Conservation (phyloP, 2,329 filamentous ascomycete genomes). For the Pezicula radicicola region DNA sequence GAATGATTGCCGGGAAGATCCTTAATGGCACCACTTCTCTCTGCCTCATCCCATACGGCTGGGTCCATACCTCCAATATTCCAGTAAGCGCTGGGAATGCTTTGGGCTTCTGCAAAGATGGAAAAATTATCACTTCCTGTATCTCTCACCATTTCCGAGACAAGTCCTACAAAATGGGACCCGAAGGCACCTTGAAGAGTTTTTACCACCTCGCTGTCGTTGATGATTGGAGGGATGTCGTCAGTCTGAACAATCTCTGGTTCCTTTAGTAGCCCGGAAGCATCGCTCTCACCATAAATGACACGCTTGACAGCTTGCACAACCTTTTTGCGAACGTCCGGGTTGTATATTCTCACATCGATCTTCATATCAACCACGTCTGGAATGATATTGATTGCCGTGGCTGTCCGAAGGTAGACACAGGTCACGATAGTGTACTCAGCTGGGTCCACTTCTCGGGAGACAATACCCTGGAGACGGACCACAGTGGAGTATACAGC, state of each 20-base stretch:
- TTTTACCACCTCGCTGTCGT: background rate
- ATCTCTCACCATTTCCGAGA: background rate
- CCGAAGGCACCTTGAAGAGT: background rate
- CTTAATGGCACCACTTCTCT: conserved; percentile 30
- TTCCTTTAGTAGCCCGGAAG: background rate
- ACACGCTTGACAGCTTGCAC: background rate
- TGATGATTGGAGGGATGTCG: background rate
- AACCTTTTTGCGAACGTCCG: background rate
- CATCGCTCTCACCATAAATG: conserved; percentile 3
- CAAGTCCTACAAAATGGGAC: background rate
- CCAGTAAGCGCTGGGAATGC: conserved; percentile 49
- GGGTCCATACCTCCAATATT: conserved; percentile 49
- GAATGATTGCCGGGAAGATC: conserved; percentile 53
- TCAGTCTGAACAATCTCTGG: background rate
- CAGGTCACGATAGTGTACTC: background rate
- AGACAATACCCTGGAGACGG: conserved; percentile 2
- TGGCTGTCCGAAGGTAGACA: conserved; percentile 1
- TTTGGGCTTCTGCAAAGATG: conserved; percentile 13
- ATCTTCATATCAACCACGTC: background rate
- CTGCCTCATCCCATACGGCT: conserved; percentile 44
- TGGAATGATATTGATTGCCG: background rate
- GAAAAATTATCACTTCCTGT: conserved; percentile 22
- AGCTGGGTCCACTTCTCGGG: background rate
- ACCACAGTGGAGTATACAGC: background rate
- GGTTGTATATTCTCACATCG: background rate